These are phyloP conservation scores for Rhododendron ferrugineum DNA, from an alignment of 148 eudicot genomes.

Conservation along the genomic window DNA sequence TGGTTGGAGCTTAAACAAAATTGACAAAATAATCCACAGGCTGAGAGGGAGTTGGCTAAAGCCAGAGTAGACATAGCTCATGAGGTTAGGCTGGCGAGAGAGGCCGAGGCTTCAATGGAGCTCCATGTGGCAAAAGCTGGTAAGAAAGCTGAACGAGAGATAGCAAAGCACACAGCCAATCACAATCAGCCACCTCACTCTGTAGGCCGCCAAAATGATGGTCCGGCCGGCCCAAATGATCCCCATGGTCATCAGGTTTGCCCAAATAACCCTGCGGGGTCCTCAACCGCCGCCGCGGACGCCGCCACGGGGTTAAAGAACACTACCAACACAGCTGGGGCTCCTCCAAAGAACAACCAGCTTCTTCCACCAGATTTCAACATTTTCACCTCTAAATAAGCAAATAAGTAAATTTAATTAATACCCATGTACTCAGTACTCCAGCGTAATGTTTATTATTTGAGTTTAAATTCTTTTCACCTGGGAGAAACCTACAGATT, in stretches of 20 bases:
- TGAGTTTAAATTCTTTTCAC: no score
- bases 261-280: neutral
- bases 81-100: conserved; percentile 55
- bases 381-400: neutral
- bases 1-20: neutral
- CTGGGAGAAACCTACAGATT: no score
- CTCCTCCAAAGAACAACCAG: neutral
- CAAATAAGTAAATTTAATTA: neutral
- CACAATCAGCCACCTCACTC: conserved; percentile 7
- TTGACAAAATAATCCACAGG: conserved; percentile 21
- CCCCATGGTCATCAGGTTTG: neutral
- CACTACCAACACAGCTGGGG: neutral
- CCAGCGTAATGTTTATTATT: neutral
- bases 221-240: neutral
- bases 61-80: conserved; percentile 46
- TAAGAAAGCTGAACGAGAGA: conserved; percentile 21
- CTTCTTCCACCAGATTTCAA: neutral
- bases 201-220: neutral
- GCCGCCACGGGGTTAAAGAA: neutral
- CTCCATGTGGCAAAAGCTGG: conserved; percentile 53
- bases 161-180: conserved; percentile 26
- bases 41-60: conserved; percentile 50
- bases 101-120: conserved; percentile 63
- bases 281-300: no score
- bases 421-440: neutral